These are phyloP conservation scores for Cordyceps militaris DNA, from an alignment of 2,329 filamentous ascomycete genomes.

Conservation along the genomic window DNA sequence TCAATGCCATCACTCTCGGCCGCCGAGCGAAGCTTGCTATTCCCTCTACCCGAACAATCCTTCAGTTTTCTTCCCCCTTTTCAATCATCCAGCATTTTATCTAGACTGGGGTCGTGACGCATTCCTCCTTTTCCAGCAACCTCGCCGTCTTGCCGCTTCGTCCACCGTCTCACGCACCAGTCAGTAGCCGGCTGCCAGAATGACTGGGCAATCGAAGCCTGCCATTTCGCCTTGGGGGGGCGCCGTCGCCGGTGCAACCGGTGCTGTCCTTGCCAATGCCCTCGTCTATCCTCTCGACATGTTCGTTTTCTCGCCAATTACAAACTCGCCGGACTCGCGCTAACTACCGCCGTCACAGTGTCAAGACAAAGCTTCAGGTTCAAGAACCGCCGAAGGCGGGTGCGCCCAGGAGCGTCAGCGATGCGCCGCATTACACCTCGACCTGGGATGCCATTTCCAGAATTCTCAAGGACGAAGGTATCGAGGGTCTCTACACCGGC, in stretches of 20 bases:
- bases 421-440: constrained; percentile 68
- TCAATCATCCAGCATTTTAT: background rate
- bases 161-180: background rate
- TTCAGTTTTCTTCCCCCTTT: background rate
- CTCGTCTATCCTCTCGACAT: constrained; percentile 95
- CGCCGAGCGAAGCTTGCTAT: background rate
- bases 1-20: constrained; percentile 2
- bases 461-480: constrained; percentile 73
- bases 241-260: constrained; percentile 85
- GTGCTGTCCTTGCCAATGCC: constrained; percentile 89
- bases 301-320: constrained; percentile 46
- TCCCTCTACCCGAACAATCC: background rate
- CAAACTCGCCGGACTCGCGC: background rate
- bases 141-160: background rate
- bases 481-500: constrained; percentile 78
- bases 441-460: constrained; percentile 83
- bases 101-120: background rate
- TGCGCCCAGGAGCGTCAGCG: constrained; percentile 36
- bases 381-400: constrained; percentile 63
- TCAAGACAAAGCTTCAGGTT: constrained; percentile 94
- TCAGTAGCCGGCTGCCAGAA: constrained; percentile 20
- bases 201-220: constrained; percentile 57
- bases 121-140: background rate
- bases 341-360: constrained; percentile 43
- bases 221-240: constrained; percentile 85